These are phyloP conservation scores for Flaveria ramosissima DNA, from an alignment of 129 eudicot species.

Conservation along the genomic window DNA sequence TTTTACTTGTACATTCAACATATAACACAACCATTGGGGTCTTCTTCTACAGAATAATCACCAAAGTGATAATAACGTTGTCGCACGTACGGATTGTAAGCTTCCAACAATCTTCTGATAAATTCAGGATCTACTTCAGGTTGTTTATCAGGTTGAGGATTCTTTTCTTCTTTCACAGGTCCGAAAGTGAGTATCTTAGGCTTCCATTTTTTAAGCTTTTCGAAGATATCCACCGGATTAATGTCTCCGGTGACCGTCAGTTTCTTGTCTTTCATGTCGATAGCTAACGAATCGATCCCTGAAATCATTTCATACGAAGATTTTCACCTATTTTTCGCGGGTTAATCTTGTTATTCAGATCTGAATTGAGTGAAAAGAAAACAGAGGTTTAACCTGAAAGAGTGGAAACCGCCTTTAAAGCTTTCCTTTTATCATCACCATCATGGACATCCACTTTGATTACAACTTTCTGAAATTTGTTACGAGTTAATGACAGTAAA, in stretches of 20 bases:
- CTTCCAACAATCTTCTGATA: neutral
- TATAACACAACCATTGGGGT: slow-evolving; percentile 46
- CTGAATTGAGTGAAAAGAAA: neutral
- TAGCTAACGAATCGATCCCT: slow-evolving; percentile 19
- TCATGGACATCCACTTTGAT: neutral
- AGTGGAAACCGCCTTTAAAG: neutral
- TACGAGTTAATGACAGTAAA: neutral
- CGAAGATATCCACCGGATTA: slow-evolving; percentile 30
- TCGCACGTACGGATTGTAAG: slow-evolving; percentile 20
- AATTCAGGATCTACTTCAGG: too few relatives aligned
- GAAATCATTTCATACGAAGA: neutral
- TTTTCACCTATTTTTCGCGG: too few relatives aligned
- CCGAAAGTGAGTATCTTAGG: slow-evolving; percentile 32
- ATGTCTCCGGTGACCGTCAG: slow-evolving; percentile 37
- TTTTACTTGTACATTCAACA: slow-evolving; percentile 12
- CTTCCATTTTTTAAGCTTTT: slow-evolving; percentile 32
- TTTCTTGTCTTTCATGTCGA: slow-evolving; percentile 36
- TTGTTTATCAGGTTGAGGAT: neutral
- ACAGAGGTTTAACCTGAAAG: neutral
- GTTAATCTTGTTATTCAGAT: too few relatives aligned
- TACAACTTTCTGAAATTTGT: neutral
- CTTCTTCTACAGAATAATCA: slow-evolving; percentile 32
- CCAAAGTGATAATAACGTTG: slow-evolving; percentile 8
- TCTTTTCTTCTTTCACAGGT: slow-evolving; percentile 38
- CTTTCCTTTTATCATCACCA: neutral